A percentile compares a stretch with the other conserved stretches of the same genome.
Evolutionary conservation across 2,329 filamentous ascomycete species (phyloP).

Genomic region (Diaporthe destruens): DNA sequence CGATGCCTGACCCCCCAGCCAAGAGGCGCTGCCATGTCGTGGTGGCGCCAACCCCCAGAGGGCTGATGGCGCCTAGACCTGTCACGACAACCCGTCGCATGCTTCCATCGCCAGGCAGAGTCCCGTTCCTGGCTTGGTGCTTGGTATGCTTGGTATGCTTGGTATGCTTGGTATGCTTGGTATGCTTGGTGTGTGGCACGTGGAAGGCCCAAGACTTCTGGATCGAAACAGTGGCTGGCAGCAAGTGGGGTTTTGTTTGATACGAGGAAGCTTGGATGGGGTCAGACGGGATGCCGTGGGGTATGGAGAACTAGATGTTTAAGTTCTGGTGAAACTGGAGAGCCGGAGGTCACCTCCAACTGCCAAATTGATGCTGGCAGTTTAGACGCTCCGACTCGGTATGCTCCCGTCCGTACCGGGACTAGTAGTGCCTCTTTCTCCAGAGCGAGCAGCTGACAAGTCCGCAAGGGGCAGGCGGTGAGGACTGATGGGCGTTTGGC

Average conservation of each 20-base stretch:
- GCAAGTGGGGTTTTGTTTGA: constrained; percentile 15
- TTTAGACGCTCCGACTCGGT: constrained; percentile 17
- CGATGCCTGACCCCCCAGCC: constrained; percentile 83
- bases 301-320: constrained; percentile 11
- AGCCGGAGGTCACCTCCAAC: neutral
- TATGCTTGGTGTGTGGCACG: constrained; percentile 10
- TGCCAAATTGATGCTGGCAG: constrained; percentile 14
- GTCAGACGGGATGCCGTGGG: constrained; percentile 19
- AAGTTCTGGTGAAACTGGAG: constrained; percentile 28
- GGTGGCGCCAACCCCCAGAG: constrained; percentile 83
- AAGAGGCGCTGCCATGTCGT: constrained; percentile 86
- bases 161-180: neutral
- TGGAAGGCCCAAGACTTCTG: constrained; percentile 11
- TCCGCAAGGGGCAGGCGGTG: constrained; percentile 33
- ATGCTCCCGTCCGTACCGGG: neutral
- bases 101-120: constrained; percentile 53
- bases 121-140: neutral
- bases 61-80: constrained; percentile 84
- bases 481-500: neutral
- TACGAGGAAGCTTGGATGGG: constrained; percentile 26
- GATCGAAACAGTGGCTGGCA: constrained; percentile 3
- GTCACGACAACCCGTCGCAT: constrained; percentile 86
- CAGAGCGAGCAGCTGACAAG: neutral
- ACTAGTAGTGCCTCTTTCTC: constrained; percentile 26
- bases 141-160: constrained; percentile 1